phyloP scores from a whole-genome alignment of 73 alveolate species.

The Paramecium primaurelia region DNA sequence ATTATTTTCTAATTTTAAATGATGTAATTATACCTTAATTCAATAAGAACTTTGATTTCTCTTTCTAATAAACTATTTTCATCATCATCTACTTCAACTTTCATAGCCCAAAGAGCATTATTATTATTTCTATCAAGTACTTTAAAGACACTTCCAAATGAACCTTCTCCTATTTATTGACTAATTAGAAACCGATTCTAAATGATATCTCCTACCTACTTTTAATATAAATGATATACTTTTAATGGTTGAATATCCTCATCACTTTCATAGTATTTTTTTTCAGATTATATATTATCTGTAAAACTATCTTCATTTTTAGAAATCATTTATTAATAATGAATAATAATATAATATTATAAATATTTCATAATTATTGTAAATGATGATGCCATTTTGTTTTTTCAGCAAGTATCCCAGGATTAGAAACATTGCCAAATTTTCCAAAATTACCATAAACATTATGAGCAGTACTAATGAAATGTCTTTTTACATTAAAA shows the following conservation, averaged over 20 bases:
- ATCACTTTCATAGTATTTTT: neutral
- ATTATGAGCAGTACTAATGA: constrained; percentile 47
- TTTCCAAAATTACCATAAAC: constrained; percentile 64
- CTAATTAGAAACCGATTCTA: neutral
- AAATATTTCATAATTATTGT: neutral
- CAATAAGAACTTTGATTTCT: constrained; percentile 34
- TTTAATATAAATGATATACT: neutral
- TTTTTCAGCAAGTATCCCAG: constrained; percentile 52
- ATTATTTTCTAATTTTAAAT: neutral
- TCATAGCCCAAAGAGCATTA: neutral
- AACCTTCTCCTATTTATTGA: constrained; percentile 2
- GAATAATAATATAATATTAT: neutral
- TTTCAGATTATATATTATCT: neutral
- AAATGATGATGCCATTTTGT: constrained; percentile 64
- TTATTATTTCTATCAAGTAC: constrained; percentile 3
- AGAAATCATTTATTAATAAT: neutral
- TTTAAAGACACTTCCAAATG: constrained; percentile 17
- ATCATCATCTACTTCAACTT: constrained; percentile 22
- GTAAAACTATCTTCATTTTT: neutral
- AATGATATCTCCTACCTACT: constrained; percentile 29
- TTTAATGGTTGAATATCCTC: neutral
- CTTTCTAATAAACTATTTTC: constrained; percentile 4
- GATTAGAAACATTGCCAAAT: constrained; percentile 50
- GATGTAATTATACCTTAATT: neutral
- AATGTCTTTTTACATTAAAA: constrained; percentile 47